These are phyloP conservation scores for Coemansia sp. DNA, from an alignment of 192 early-diverging fungal genomes.

Conservation along the genomic window DNA sequence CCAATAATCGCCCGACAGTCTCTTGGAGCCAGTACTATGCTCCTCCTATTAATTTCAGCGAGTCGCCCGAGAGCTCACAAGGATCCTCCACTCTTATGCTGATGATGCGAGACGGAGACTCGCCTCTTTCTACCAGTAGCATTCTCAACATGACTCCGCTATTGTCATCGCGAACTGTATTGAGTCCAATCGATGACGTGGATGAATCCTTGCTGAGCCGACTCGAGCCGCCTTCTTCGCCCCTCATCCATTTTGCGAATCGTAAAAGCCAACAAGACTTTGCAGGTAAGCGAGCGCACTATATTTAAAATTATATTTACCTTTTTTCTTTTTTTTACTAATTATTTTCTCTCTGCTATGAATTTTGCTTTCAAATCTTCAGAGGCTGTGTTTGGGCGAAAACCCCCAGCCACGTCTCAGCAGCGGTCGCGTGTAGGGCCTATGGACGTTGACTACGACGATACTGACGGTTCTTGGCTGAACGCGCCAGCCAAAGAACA, in stretches of 20 bases:
- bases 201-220: conserved; percentile 24
- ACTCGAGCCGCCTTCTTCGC: neutral
- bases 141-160: conserved; percentile 30
- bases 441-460: conserved; percentile 50
- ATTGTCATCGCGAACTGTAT: conserved; percentile 16
- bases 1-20: neutral
- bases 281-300: neutral
- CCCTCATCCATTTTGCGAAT: neutral
- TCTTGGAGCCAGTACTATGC: neutral
- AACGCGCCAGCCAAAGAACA: conserved; percentile 15
- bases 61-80: conserved; percentile 19
- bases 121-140: conserved; percentile 15
- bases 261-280: neutral
- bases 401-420: neutral
- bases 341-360: conserved; percentile 10
- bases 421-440: conserved; percentile 32
- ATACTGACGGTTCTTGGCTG: conserved; percentile 46
- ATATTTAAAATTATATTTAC: neutral
- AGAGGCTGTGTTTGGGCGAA: conserved; percentile 22
- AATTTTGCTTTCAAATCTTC: conserved; percentile 39
- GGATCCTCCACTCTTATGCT: conserved; percentile 21
- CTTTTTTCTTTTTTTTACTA: neutral
- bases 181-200: conserved; percentile 23
- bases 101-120: conserved; percentile 6
- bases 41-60: conserved; percentile 4